A percentile compares a stretch with the other conserved stretches of the same genome.
Evolutionary conservation across 2,329 filamentous ascomycete species (phyloP).

Genomic region (Colletotrichum aenigma): DNA sequence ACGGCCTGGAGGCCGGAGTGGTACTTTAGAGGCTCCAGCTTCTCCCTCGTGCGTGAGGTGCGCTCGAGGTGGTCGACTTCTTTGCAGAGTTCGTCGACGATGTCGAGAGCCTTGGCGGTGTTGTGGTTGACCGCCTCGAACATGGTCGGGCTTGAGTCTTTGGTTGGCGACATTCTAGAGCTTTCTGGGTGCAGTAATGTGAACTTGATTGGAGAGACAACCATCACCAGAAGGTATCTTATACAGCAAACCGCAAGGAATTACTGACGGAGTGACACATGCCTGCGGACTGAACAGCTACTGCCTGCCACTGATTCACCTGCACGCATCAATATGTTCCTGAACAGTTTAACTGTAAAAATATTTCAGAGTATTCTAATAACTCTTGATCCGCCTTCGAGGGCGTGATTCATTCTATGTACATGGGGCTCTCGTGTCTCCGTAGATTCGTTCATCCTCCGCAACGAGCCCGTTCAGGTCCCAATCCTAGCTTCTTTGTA

Average conservation of each 20-base stretch:
- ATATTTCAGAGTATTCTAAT: neutral
- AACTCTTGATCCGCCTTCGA: neutral
- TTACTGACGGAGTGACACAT: neutral
- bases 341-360: neutral
- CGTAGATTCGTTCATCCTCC: neutral
- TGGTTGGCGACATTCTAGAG: neutral
- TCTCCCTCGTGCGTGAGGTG: neutral
- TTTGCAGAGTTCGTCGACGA: neutral
- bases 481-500: neutral
- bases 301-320: neutral
- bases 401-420: neutral
- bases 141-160: neutral
- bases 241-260: neutral
- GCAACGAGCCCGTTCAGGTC: neutral
- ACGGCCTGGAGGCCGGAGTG: neutral
- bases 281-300: accelerated
- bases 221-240: accelerated
- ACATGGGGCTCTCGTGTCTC: neutral
- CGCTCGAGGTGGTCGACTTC: neutral
- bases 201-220: neutral
- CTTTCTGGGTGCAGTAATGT: neutral
- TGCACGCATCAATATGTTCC: neutral
- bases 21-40: neutral
- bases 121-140: neutral
- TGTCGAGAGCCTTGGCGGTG: neutral